A percentile compares a stretch with the other conserved stretches of the same genome.
Evolutionary conservation across 2,329 filamentous ascomycete genomes (phyloP).

Genomic region (Sclerotinia glacialis): DNA sequence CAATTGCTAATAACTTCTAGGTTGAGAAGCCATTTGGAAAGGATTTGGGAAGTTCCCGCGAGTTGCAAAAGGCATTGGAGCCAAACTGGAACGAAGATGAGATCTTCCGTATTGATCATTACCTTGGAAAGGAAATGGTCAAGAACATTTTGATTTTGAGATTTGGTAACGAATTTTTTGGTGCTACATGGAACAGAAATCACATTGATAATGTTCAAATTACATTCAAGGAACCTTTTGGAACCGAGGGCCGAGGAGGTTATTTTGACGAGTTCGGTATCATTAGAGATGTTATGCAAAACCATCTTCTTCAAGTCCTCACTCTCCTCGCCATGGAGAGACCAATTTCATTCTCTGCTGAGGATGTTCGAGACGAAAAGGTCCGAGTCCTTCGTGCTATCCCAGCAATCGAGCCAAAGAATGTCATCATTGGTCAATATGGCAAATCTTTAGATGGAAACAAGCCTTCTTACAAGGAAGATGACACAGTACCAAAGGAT

Average conservation of each 20-base stretch:
- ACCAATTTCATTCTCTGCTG: constrained; percentile 94
- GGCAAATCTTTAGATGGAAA: constrained; percentile 92
- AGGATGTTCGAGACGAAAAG: constrained; percentile 98
- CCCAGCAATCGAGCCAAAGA: constrained; percentile 94
- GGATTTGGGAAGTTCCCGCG: constrained; percentile 88
- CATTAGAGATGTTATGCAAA: constrained; percentile 99
- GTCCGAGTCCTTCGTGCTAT: constrained; percentile 93
- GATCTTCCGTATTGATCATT: constrained; percentile 98
- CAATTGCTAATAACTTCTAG: constrained; percentile 46
- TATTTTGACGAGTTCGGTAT: constrained; percentile 99
- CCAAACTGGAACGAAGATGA: constrained; percentile 99
- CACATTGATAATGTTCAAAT: constrained; percentile 99
- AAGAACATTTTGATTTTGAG: constrained; percentile 98
- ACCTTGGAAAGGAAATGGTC: constrained; percentile 99
- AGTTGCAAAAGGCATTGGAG: constrained; percentile 90
- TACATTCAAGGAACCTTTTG: constrained; percentile 98
- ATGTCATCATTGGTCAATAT: constrained; percentile 99
- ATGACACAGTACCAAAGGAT: constrained; percentile 95
- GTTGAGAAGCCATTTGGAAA: constrained; percentile 99
- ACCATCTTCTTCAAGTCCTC: constrained; percentile 94
- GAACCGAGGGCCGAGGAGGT: constrained; percentile 93
- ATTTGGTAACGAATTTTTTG: constrained; percentile 98
- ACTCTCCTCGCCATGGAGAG: constrained; percentile 97
- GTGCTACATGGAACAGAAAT: constrained; percentile 97
- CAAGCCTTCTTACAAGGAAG: constrained; percentile 98